Base-by-base conservation (phyloP, 352 stramenopile species). In the Phytophthora megakarya region DNA sequence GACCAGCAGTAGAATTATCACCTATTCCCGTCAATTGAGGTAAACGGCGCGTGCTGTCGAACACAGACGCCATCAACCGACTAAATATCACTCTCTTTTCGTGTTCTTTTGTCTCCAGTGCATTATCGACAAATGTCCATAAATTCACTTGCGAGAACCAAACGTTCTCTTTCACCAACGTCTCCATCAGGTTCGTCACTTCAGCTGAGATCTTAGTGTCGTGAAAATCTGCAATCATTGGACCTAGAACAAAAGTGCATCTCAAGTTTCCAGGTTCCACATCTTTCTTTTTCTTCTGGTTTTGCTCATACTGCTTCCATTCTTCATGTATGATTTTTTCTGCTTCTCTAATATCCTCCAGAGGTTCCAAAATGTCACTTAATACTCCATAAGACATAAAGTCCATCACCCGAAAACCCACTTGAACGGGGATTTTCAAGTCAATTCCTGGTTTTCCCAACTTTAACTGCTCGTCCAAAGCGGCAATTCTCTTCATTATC, bases 161-260 rank as follows among this genome's bases (percentile, higher is more conserved):
- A 4, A 30, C 40, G 26, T 64, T 64, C 0, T 48, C 52, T 8
- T 2, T n/a, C 5, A 54, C 18, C 42, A 69, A 49, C 0, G 9
- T 15, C 30, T 58, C 13, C 21, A 68, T 52, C 23, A 23, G 18
- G 12, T 52, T 18, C 5, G 21, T 26, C 32, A 61, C 21, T 0
- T 58, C 30, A 1, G 13, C 13, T 7, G 40, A 43, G 23, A 63
- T 39, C 5, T 19, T 35, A 1, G 19, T 39, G 18, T 59, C 44
- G 21, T 49, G 10, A 19, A 64, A 69, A n/a, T 52, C 33, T 15
- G 53, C 61, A 19, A 59, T 33, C 45, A 64, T 58, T 25, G 61
- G 61, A 4, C 45, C 61, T 0, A 69, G 53, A 1, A 69, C 52
- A 30, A 65, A 69, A 12, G 52, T 64, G 38, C 52, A 70, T 48